Conservation (phyloP, 345 rosid species). For the Microthlaspi erraticum region DNA sequence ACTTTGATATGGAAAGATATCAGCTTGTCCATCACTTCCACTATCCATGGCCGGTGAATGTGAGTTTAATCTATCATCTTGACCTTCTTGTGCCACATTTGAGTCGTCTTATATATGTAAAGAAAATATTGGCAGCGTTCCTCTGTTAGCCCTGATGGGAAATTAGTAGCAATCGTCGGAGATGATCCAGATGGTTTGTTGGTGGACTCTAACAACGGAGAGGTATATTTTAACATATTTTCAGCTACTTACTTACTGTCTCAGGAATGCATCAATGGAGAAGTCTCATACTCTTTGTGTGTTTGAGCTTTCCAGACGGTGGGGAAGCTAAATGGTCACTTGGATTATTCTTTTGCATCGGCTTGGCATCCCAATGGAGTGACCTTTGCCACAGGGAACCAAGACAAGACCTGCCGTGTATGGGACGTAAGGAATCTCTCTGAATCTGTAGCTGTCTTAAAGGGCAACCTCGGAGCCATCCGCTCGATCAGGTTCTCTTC, state of each 20-base stretch:
- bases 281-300: background rate
- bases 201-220: constrained; percentile 3
- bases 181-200: background rate
- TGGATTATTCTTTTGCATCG: background rate
- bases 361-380: constrained; percentile 16
- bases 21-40: constrained; percentile 8
- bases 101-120: too few relatives aligned
- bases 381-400: constrained; percentile 14
- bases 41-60: constrained; percentile 1
- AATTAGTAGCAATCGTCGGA: too few relatives aligned
- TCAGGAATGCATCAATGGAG: background rate
- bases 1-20: constrained; percentile 16
- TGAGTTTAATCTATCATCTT: too few relatives aligned
- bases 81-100: too few relatives aligned
- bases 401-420: constrained; percentile 10
- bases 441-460: background rate
- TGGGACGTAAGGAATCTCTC: constrained; percentile 14
- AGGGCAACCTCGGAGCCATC: constrained; percentile 6
- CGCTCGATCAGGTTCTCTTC: background rate
- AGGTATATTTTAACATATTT: background rate
- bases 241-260: background rate
- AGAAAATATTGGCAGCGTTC: too few relatives aligned
- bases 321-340: constrained; percentile 1
- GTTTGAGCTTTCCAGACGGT: background rate
- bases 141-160: too few relatives aligned